Base-by-base conservation (phyloP, 345 rosid genomes). In the Aethionema arabicum region DNA sequence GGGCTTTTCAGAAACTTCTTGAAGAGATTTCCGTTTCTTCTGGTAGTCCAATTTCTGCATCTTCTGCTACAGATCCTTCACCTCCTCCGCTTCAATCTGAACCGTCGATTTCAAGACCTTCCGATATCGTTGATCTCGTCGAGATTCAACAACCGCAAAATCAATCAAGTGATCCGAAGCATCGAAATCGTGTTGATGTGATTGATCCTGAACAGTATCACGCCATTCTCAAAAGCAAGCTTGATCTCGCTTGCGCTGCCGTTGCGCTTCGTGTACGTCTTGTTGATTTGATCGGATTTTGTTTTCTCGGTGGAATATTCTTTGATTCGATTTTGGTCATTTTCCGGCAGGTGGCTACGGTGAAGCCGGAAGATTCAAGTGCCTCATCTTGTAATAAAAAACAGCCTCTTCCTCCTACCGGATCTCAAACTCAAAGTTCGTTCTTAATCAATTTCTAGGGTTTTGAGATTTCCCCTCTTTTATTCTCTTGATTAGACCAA, bases 201-300 rank as follows among this genome's bases (percentile, higher is more conserved):
- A 66, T 65, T 15, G 81, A 77, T 61, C 54, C 81, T 33, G 88
- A 81, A 29, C 83, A 78, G 56, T 70, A 76, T 67, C 86, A 49
- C 11, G 87, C 82, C 73, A 52, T 77, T 69, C 97, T 92, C 76
- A 84, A 84, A 67, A 77, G 66, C 72, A 79, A 80, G 70, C 96
- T 89, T 47, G 81, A 92, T 58, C 82, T 76, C 4, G 91, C 91
- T 14, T 85, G 98, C 42, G 93, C 95, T 58, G 96, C 90, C 48
- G 89, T 74, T 41, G 76, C 76, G 4, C 75, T 65, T 38, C 75
- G 75, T 39, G 75, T 72, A 72, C 52, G 66, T 44, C 65, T 52
- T 10, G 2, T 44, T 35, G 10, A 15, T 11, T 42, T 14, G 2
- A 15, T 16, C 32, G 27, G 7, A 13, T 53, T 35, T 35, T 4